Percentiles rank a stretch among this genome's conserved stretches.
Evolutionary conservation across 2,329 filamentous ascomycete species (phyloP).

Genomic region (Epichloe sp.): DNA sequence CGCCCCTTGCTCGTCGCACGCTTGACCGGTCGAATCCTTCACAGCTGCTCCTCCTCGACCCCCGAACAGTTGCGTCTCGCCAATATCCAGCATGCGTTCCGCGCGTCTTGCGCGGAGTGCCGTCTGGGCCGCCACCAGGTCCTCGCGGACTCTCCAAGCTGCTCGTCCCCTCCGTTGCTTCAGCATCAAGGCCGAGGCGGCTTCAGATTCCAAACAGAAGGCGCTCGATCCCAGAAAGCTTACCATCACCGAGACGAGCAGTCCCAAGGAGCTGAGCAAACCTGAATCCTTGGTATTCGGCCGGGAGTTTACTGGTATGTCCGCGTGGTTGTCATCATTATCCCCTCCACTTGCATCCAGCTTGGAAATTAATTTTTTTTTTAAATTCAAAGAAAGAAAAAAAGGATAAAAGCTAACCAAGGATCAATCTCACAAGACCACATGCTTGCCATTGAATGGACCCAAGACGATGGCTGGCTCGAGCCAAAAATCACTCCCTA

Average conservation of each 20-base stretch:
- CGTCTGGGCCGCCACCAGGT: slow-evolving; percentile 20
- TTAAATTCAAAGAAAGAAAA: neutral
- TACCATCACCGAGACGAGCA: slow-evolving; percentile 57
- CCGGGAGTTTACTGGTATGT: slow-evolving; percentile 68
- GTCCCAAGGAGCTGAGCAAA: slow-evolving; percentile 61
- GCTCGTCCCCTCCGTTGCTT: slow-evolving; percentile 25
- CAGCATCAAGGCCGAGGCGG: slow-evolving; percentile 39
- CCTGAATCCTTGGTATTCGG: slow-evolving; percentile 83
- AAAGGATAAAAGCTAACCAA: neutral
- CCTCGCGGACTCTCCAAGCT: slow-evolving; percentile 22
- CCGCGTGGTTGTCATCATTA: neutral
- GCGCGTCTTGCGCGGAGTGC: slow-evolving; percentile 18
- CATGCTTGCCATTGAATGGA: slow-evolving; percentile 95
- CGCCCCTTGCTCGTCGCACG: neutral
- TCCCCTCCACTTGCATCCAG: neutral
- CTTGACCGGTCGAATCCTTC: neutral
- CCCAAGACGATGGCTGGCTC: slow-evolving; percentile 69
- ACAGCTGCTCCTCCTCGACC: neutral
- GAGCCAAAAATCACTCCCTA: slow-evolving; percentile 78
- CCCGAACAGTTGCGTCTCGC: neutral
- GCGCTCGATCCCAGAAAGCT: slow-evolving; percentile 70
- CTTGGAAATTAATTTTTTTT: neutral
- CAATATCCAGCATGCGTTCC: slow-evolving; percentile 16
- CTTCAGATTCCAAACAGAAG: slow-evolving; percentile 39
- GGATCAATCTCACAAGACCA: slow-evolving; percentile 51